phyloP scores from a whole-genome alignment of 2,329 filamentous ascomycete genomes.

The Alternaria triticimaculans region DNA sequence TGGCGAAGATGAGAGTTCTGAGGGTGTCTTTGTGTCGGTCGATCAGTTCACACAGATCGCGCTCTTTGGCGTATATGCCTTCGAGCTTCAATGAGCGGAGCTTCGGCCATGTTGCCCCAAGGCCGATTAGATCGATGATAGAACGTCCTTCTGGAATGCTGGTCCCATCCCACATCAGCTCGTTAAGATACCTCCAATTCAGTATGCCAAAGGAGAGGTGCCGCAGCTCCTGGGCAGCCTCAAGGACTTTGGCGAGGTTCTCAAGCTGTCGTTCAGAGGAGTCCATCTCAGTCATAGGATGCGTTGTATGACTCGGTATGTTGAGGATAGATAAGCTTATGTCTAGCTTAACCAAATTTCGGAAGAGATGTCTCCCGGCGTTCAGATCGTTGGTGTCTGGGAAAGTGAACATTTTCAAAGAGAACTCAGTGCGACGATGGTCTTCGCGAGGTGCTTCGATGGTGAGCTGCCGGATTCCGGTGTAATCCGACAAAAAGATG shows the following conservation, averaged over 20 bases:
- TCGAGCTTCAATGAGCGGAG: constrained; percentile 29
- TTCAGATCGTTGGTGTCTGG: constrained; percentile 15
- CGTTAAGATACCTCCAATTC: constrained; percentile 6
- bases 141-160: not conserved
- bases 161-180: constrained; percentile 10
- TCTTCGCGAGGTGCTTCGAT: constrained; percentile 2
- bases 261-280: constrained; percentile 4
- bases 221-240: constrained; percentile 21
- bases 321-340: constrained; percentile 18
- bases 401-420: constrained; percentile 28
- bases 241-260: constrained; percentile 26
- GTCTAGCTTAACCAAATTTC: constrained; percentile 24
- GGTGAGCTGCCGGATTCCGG: constrained; percentile 30
- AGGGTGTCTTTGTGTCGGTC: constrained; percentile 30
- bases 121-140: constrained; percentile 20
- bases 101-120: constrained; percentile 29
- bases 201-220: constrained; percentile 26
- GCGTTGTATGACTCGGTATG: not conserved
- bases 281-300: not conserved
- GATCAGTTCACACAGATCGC: constrained; percentile 27
- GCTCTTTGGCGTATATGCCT: constrained; percentile 24
- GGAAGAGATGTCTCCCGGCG: constrained; percentile 32
- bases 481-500: constrained; percentile 25
- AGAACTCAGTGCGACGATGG: constrained; percentile 17
- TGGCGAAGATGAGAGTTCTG: constrained; percentile 13